Conservation (phyloP, 2,329 filamentous ascomycete species). For the Claviceps monticola region DNA sequence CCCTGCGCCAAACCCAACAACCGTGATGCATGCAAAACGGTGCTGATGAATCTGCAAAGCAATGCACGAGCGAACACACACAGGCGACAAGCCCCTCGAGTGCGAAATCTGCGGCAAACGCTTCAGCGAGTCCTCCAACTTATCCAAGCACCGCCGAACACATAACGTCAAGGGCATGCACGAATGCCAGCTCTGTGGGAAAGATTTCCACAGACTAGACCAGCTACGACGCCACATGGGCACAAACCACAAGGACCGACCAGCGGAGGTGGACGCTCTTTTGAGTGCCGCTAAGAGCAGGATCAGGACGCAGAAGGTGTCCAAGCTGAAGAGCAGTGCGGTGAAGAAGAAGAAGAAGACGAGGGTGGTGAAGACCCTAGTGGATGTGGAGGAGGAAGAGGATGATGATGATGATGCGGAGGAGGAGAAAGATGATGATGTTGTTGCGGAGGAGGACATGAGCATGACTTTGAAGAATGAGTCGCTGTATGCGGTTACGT, state of each 20-base stretch:
- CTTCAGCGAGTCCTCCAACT: slow-evolving; percentile 52
- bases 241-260: slow-evolving; percentile 19
- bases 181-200: slow-evolving; percentile 38
- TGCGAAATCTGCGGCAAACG: slow-evolving; percentile 44
- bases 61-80: slow-evolving; percentile 55
- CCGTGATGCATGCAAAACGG: not conserved
- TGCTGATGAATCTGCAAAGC: slow-evolving; percentile 22
- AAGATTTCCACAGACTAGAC: slow-evolving; percentile 45
- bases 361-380: not conserved
- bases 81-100: slow-evolving; percentile 46
- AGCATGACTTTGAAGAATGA: no score
- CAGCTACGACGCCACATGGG: slow-evolving; percentile 42
- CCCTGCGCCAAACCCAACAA: not conserved
- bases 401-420: not conserved
- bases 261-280: slow-evolving; percentile 9
- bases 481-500: no score
- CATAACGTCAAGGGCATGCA: slow-evolving; percentile 40
- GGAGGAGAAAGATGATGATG: not conserved
- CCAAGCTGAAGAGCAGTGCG: slow-evolving; percentile 6
- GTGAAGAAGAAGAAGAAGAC: slow-evolving; percentile 1
- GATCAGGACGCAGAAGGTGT: slow-evolving; percentile 5
- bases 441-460: no score
- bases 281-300: slow-evolving; percentile 8
- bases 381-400: not conserved
- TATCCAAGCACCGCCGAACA: slow-evolving; percentile 51